Conservation (phyloP, 352 stramenopile species). For the Phytophthora fragariaefolia region DNA sequence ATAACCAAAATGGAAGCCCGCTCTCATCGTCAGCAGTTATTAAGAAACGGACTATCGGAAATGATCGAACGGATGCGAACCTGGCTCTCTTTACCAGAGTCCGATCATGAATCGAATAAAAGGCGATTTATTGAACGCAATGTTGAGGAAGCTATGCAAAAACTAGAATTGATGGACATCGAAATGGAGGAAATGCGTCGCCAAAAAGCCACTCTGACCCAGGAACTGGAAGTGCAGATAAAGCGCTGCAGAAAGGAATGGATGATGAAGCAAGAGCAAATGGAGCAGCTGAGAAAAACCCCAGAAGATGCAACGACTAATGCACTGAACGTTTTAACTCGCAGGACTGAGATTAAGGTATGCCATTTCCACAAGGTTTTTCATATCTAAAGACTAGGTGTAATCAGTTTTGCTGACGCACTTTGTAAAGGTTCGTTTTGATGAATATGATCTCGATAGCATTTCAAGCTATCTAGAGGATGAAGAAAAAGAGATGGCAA, state of each 20-base stretch:
- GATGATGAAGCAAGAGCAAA: slow-evolving; percentile 41
- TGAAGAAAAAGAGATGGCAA: slow-evolving; percentile 47
- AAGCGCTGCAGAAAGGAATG: slow-evolving; percentile 44
- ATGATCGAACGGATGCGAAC: slow-evolving; percentile 55
- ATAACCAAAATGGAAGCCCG: slow-evolving; percentile 37
- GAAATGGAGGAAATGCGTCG: slow-evolving; percentile 37
- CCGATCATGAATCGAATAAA: slow-evolving; percentile 4
- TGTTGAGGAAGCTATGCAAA: slow-evolving; percentile 32
- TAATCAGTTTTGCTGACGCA: slow-evolving; percentile 4
- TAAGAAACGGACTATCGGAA: slow-evolving; percentile 39
- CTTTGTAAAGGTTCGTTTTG: slow-evolving; percentile 46
- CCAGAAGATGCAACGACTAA: slow-evolving; percentile 40
- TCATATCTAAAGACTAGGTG: too few species aligned
- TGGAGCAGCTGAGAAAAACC: slow-evolving; percentile 48
- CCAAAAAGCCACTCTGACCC: slow-evolving; percentile 14
- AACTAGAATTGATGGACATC: slow-evolving; percentile 41
- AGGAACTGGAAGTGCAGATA: slow-evolving; percentile 25
- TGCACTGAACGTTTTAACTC: slow-evolving; percentile 57
- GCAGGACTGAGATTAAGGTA: slow-evolving; percentile 67
- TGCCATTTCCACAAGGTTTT: not conserved
- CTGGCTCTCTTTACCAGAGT: slow-evolving; percentile 28
- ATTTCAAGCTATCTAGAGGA: slow-evolving; percentile 41
- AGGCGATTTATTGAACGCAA: slow-evolving; percentile 22
- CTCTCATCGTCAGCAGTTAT: slow-evolving; percentile 44
- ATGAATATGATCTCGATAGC: slow-evolving; percentile 42